These are phyloP conservation scores for Cyamopsis tetragonoloba DNA, from an alignment of 306 rosid genomes.

Conservation along the genomic window DNA sequence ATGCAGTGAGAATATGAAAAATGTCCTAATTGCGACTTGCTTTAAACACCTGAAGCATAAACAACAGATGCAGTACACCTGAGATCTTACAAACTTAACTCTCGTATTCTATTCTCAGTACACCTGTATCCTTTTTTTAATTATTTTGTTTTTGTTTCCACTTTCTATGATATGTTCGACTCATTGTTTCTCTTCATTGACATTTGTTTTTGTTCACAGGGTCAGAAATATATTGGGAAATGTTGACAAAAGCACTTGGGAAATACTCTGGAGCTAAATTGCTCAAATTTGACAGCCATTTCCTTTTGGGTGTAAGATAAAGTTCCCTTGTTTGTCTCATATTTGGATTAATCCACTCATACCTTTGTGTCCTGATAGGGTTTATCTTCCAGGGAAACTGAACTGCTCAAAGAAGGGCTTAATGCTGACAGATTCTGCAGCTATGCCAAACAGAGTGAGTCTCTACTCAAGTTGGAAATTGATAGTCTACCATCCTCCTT, in stretches of 20 bases:
- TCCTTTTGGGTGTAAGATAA: conserved; percentile 92
- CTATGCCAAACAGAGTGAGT: conserved; percentile 60
- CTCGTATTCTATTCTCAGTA: conserved; percentile 94
- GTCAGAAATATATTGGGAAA: conserved; percentile 98
- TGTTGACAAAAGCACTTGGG: conserved; percentile 95
- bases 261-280: conserved; percentile 82
- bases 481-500: too few species aligned
- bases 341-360: conserved; percentile 29
- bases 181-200: conserved; percentile 1
- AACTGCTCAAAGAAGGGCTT: conserved; percentile 72
- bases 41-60: conserved; percentile 87
- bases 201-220: conserved; percentile 49
- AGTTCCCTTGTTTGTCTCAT: conserved; percentile 33
- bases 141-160: neutral
- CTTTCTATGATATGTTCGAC: neutral
- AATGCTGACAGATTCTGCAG: conserved; percentile 59
- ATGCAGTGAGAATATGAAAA: conserved; percentile 92
- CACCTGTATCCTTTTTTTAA: conserved; percentile 38
- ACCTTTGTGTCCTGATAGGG: conserved; percentile 55
- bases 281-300: conserved; percentile 96
- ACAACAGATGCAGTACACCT: conserved; percentile 75
- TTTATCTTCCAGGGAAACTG: conserved; percentile 90
- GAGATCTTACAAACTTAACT: conserved; percentile 87
- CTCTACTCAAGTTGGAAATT: conserved; percentile 74
- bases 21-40: conserved; percentile 90